Evolutionary conservation across 2,329 filamentous ascomycete genomes (phyloP), one percentile per base, ranked within the genome.

Genomic region (Microcyclospora pomicola): DNA sequence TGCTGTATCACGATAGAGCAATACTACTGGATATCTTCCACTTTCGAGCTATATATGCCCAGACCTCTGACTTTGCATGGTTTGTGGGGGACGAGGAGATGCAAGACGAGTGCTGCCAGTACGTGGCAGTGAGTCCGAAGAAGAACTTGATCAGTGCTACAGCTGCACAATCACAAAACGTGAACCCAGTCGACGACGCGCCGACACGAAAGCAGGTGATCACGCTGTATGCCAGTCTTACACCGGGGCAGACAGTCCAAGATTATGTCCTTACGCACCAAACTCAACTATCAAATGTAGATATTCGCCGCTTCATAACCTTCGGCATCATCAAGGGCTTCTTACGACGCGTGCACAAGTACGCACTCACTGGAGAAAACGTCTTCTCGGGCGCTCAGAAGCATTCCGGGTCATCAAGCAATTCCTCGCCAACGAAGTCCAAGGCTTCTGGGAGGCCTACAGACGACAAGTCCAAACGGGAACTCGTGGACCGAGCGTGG

Each of bases 271-370:
- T 82, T 41, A 68, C 78, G 27, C 82, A 93, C 59, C 72, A 77
- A 47, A 73, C 80, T 31, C 64, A 82, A 30, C 69, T 95, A 7
- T 67, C 72, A 10, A 79, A 80, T 52, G 77, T 98, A 40, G 91
- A 98, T 58, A 76, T 95, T 39, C 76, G 91, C 10, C 79, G 91
- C 19, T 79, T 98, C 45, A 84, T 96, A 45, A 92, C 93, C 42
- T 98, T 96, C 53, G 91, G 88, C 40, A 73, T 95, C 42, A 93
- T 96, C 59, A 96, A 96, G 62, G 87, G 88, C 12, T 82, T 92
- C 49, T 64, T 98, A 15, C 95, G 95, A 60, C 76, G 91, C 27
- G 80, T 95, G 31, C 85, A 96, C 63, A 92, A 91, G 58, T 92
- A 92, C 56, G 82, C 85, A 19, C 74, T 92, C 38, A 74, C 72